Base-by-base conservation (phyloP, 139 green algal genomes). In the Volvox africanus region DNA sequence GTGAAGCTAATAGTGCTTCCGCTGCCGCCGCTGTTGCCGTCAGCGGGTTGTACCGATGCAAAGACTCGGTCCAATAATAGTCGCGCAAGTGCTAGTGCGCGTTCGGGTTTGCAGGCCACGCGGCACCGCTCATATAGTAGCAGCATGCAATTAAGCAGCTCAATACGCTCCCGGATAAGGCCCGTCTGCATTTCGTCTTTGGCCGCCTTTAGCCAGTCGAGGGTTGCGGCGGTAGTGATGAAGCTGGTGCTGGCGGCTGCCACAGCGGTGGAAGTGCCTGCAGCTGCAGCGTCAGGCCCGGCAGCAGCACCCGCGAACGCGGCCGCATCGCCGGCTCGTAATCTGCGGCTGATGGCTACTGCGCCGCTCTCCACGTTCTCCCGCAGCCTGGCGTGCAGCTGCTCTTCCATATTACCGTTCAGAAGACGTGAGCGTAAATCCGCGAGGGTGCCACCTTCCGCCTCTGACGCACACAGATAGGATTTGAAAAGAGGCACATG, bases 81-180 rank as follows among this genome's bases (percentile, higher is more conserved):
- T 36, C 88, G 65, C 18, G 92, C 91, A 50, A 97, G 90, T 67
- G 94, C 83, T 33, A 95, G 90, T 71, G 94, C 84, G 32, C 88
- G 81, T 28, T 95, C 89, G 9, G 91, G 92, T 50, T 88, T 95
- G 90, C 91, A 95, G 44, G 91, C 71, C 80, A 93, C 93, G 79
- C 91, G 80, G 75, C 81, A 71, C 24, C 93, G 55, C 92, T 94
- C 93, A 77, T 96, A 97, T 24, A 97, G 89, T 44, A 97, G 91
- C 35, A 95, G 86, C 28, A 97, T 89, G 28, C 91, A 91, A 84
- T 88, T 91, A 13, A 97, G 81, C 35, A 97, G 93, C 67, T 94
- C 93, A 50, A 91, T 93, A 61, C 95, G 93, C 92, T 97, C 95
- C 14, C 61, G 21, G 37, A 92, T 69, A 44, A 91, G 50, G 61